Percentiles rank a stretch among this genome's conserved stretches.
Evolutionary conservation across 495 filamentous ascomycete species (phyloP).

Genomic region (Trichoderma virens): DNA sequence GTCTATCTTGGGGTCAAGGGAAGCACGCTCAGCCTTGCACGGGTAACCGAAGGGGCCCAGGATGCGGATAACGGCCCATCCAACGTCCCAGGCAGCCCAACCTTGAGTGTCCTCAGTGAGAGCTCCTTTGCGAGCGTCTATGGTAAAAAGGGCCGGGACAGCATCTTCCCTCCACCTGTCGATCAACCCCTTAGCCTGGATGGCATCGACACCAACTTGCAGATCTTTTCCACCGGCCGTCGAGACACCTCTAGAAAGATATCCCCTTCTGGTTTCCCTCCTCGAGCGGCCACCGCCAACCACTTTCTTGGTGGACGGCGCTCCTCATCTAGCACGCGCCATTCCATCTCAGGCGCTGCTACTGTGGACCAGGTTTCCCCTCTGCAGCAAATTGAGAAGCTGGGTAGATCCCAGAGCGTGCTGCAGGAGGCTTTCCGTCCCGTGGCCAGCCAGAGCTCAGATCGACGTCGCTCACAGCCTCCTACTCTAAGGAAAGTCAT

Average conservation of each 20-base stretch:
- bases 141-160: slow-evolving; percentile 33
- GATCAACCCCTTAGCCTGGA: slow-evolving; percentile 22
- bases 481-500: slow-evolving; percentile 28
- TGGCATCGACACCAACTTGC: slow-evolving; percentile 17
- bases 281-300: slow-evolving; percentile 15
- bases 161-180: slow-evolving; percentile 18
- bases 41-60: slow-evolving; percentile 27
- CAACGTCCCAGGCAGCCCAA: slow-evolving; percentile 48
- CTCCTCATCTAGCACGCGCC: slow-evolving; percentile 21
- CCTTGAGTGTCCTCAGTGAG: slow-evolving; percentile 70
- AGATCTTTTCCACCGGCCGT: not conserved
- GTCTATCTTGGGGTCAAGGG: slow-evolving; percentile 49
- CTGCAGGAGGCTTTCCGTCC: slow-evolving; percentile 20
- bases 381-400: slow-evolving; percentile 33
- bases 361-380: slow-evolving; percentile 31
- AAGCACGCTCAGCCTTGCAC: slow-evolving; percentile 32
- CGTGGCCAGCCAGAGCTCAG: slow-evolving; percentile 15
- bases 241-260: slow-evolving; percentile 12
- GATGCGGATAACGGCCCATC: slow-evolving; percentile 22
- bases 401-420: slow-evolving; percentile 19
- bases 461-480: slow-evolving; percentile 18
- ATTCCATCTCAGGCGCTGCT: slow-evolving; percentile 35
- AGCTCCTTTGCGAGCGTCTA: slow-evolving; percentile 68
- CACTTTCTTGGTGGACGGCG: not conserved
- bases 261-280: not conserved